Conservation (phyloP, 2,329 filamentous ascomycete genomes). For the Trichoderma aggressivum region DNA sequence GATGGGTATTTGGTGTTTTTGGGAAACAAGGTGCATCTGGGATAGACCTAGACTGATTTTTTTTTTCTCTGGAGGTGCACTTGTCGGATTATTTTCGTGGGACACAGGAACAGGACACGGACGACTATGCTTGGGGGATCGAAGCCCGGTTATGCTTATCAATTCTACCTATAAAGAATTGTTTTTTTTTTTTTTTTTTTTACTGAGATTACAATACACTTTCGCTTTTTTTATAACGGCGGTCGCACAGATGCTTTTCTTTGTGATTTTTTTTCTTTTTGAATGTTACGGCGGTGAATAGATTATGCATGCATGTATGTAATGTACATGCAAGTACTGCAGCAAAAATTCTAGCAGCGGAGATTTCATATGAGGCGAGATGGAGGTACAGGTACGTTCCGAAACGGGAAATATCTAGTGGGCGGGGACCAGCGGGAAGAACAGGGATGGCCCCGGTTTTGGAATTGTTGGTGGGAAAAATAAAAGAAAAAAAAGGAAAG, state of each 20-base stretch:
- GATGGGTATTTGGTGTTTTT: not conserved
- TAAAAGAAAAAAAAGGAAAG: not conserved
- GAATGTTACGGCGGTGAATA: not conserved
- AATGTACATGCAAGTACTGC: not conserved
- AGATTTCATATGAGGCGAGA: not conserved
- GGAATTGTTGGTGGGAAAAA: not conserved
- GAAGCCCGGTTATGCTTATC: not conserved
- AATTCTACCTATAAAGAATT: not conserved
- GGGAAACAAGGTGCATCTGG: not conserved
- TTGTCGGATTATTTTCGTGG: not conserved
- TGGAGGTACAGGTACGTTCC: not conserved
- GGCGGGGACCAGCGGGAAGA: not conserved
- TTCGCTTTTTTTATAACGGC: not conserved
- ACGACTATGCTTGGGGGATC: not conserved
- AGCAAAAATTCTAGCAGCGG: not conserved
- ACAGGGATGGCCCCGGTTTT: not conserved
- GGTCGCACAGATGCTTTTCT: not conserved
- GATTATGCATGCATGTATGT: not conserved
- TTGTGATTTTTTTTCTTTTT: not conserved
- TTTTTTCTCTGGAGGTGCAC: constrained; percentile 1
- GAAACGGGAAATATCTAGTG: not conserved
- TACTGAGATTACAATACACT: not conserved
- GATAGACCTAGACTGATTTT: constrained; percentile 10
- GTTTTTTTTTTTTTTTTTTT: not conserved
- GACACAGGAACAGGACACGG: not conserved